phyloP scores from a whole-genome alignment of 495 filamentous ascomycete genomes.

The Penicillium silybi region DNA sequence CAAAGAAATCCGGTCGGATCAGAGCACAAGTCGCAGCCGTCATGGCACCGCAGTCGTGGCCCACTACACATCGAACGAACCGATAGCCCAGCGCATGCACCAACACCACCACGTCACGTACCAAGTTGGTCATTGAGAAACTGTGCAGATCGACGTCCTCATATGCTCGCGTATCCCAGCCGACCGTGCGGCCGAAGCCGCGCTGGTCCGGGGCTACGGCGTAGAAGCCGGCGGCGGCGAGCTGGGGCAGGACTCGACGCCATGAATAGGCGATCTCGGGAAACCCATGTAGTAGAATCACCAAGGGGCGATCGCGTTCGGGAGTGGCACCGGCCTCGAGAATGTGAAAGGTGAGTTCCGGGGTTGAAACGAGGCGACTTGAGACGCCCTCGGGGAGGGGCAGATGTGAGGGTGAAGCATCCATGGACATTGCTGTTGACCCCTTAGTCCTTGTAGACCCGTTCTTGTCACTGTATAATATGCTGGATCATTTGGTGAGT shows the following conservation, averaged over 20 bases:
- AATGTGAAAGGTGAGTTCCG: constrained; percentile 55
- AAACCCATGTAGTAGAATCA: constrained; percentile 63
- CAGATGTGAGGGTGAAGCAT: constrained; percentile 35
- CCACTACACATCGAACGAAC: constrained; percentile 56
- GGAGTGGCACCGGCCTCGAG: constrained; percentile 47
- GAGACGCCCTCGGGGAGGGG: constrained; percentile 50
- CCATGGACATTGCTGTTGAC: constrained; percentile 12
- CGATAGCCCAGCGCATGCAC: constrained; percentile 58
- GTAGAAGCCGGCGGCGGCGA: constrained; percentile 56
- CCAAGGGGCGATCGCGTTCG: constrained; percentile 45
- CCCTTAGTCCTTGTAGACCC: neutral
- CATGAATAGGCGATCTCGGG: constrained; percentile 68
- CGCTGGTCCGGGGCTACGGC: constrained; percentile 65
- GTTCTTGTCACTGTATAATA: too few species aligned
- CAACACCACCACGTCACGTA: constrained; percentile 58
- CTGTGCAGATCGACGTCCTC: constrained; percentile 51
- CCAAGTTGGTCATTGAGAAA: constrained; percentile 55
- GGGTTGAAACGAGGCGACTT: constrained; percentile 47
- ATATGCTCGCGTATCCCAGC: constrained; percentile 52
- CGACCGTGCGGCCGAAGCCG: constrained; percentile 63
- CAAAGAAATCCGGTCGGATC: constrained; percentile 62
- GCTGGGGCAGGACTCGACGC: constrained; percentile 55
- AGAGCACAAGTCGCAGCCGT: constrained; percentile 56
- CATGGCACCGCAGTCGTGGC: constrained; percentile 65
- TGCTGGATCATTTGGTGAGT: too few species aligned